A percentile compares a stretch with the other conserved stretches of the same genome.
Evolutionary conservation across 331 rosid genomes (phyloP).

Genomic region (Acacia pycnantha): DNA sequence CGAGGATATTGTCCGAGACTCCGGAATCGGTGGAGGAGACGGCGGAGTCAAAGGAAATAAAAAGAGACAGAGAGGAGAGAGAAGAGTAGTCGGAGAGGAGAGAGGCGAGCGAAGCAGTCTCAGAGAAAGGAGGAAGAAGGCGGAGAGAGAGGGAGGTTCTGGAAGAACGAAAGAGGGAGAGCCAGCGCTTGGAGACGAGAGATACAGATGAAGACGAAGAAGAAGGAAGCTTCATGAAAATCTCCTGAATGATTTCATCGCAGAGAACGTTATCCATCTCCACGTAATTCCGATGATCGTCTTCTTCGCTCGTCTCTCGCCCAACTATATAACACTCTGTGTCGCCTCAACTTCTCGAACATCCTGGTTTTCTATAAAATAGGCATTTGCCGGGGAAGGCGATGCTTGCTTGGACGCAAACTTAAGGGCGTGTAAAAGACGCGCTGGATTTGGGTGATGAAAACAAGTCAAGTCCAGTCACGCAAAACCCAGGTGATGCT

Average conservation of each 20-base stretch:
- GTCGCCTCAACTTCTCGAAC: not conserved
- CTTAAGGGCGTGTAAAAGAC: conserved; percentile 39
- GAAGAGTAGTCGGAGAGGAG: conserved; percentile 64
- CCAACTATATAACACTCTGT: not conserved
- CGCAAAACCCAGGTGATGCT: not conserved
- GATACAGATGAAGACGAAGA: conserved; percentile 55
- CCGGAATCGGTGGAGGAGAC: not conserved
- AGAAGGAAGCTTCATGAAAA: conserved; percentile 61
- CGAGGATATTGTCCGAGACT: conserved; percentile 39
- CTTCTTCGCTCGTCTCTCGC: not conserved
- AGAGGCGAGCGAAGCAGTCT: conserved; percentile 45
- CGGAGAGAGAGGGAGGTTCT: conserved; percentile 68
- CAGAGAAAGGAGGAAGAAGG: conserved; percentile 34
- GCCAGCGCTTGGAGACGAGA: conserved; percentile 90
- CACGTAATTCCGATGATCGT: too few relatives aligned
- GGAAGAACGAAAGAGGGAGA: conserved; percentile 66
- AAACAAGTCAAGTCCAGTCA: too few relatives aligned
- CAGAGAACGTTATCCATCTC: conserved; percentile 59
- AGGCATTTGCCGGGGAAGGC: conserved; percentile 25
- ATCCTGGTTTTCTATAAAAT: conserved; percentile 9
- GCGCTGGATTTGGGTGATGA: not conserved
- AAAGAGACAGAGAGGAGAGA: conserved; percentile 63
- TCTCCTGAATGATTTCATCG: conserved; percentile 80
- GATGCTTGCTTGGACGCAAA: conserved; percentile 39
- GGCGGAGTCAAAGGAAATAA: conserved; percentile 33